Conservation (phyloP, 495 filamentous ascomycete species). For the Hypoxylon lienhwacheense region DNA sequence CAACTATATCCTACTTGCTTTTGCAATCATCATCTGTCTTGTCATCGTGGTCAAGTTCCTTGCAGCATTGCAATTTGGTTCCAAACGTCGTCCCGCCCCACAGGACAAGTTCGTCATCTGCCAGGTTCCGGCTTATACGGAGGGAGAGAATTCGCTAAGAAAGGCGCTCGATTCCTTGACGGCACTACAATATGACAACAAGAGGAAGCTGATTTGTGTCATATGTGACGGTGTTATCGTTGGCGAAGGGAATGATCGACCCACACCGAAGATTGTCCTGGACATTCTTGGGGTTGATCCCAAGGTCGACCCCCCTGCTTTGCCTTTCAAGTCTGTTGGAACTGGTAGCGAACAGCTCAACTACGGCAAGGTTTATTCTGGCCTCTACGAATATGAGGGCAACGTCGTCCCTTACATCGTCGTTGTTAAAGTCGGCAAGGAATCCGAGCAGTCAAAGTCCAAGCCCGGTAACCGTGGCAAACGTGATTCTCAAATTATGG, state of each 20-base stretch:
- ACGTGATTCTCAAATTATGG: slow-evolving; percentile 88
- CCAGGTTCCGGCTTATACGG: slow-evolving; percentile 95
- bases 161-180: slow-evolving; percentile 94
- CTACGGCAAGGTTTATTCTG: slow-evolving; percentile 98
- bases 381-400: slow-evolving; percentile 95
- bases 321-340: slow-evolving; percentile 90
- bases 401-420: slow-evolving; percentile 97
- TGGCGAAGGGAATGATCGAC: slow-evolving; percentile 92
- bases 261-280: slow-evolving; percentile 94
- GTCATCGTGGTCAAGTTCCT: slow-evolving; percentile 90
- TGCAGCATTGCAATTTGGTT: slow-evolving; percentile 89
- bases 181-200: slow-evolving; percentile 94
- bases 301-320: slow-evolving; percentile 90
- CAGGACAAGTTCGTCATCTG: slow-evolving; percentile 99
- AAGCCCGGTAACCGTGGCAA: slow-evolving; percentile 98
- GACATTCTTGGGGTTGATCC: slow-evolving; percentile 97
- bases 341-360: slow-evolving; percentile 91
- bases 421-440: slow-evolving; percentile 94
- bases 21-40: slow-evolving; percentile 75
- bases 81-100: slow-evolving; percentile 82
- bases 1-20: slow-evolving; percentile 86
- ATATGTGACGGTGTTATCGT: slow-evolving; percentile 97
- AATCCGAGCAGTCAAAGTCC: slow-evolving; percentile 85
- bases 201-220: slow-evolving; percentile 90
- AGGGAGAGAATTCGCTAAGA: slow-evolving; percentile 90